Percentiles rank a stretch among this genome's conserved stretches.
Conservation (phyloP, 257 asterid genomes). For the Galeopsis tetrahit region DNA sequence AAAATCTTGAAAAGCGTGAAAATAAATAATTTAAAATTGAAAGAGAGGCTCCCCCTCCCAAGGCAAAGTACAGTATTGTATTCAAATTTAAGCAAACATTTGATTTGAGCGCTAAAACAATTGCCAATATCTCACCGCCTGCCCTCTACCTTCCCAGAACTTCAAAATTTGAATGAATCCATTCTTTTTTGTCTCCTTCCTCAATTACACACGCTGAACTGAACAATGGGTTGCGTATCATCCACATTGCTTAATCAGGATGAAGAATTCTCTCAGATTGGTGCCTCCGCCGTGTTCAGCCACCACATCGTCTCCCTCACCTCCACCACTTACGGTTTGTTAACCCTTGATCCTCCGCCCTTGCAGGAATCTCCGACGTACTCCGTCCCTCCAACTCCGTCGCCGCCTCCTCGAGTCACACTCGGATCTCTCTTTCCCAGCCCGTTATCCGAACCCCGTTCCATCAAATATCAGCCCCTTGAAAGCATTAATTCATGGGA, state of each 20-base stretch:
- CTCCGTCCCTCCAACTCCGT: slow-evolving; percentile 40
- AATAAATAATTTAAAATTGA: not conserved
- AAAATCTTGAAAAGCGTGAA: not conserved
- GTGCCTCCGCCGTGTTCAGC: slow-evolving; percentile 70
- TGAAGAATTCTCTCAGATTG: slow-evolving; percentile 75
- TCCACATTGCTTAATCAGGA: slow-evolving; percentile 75
- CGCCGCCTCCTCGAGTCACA: slow-evolving; percentile 66
- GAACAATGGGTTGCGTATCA: slow-evolving; percentile 88
- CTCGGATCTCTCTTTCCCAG: slow-evolving; percentile 69
- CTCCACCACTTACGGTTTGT: slow-evolving; percentile 89
- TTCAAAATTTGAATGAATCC: slow-evolving; percentile 13
- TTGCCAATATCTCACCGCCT: not conserved
- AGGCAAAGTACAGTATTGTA: not conserved
- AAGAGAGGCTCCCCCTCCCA: slow-evolving; percentile 12
- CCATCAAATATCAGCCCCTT: slow-evolving; percentile 41
- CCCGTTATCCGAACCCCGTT: slow-evolving; percentile 57
- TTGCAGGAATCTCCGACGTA: slow-evolving; percentile 16
- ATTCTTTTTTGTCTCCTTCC: slow-evolving; percentile 1
- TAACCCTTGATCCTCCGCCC: slow-evolving; percentile 66
- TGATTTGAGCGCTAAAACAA: slow-evolving; percentile 28
- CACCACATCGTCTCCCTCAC: slow-evolving; percentile 97
- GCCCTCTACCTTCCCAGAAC: not conserved
- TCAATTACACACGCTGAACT: not conserved
- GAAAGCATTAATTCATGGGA: slow-evolving; percentile 90
- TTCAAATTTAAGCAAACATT: slow-evolving; percentile 26